phyloP scores from a whole-genome alignment of 2,329 filamentous ascomycete species.

The Metarhizium guizhouense region DNA sequence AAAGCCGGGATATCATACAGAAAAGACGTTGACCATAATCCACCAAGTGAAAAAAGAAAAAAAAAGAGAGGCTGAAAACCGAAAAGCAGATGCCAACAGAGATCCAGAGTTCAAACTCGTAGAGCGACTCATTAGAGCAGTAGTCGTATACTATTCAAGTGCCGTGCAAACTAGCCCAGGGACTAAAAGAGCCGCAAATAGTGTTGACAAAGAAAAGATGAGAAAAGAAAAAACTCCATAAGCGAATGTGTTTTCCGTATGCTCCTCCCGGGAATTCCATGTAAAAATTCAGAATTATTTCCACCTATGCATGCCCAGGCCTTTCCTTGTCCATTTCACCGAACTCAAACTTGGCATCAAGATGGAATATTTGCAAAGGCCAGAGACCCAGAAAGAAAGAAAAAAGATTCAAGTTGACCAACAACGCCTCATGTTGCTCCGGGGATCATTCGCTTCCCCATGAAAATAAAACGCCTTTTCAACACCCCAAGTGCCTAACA shows the following conservation, averaged over 20 bases:
- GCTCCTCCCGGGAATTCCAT: slow-evolving; percentile 4
- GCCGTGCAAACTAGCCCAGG: neutral
- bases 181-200: neutral
- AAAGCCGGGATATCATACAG: neutral
- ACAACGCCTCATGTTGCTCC: slow-evolving; percentile 3
- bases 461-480: neutral
- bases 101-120: neutral
- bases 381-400: neutral
- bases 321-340: neutral
- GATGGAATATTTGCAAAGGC: neutral
- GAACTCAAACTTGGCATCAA: neutral
- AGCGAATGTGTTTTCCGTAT: slow-evolving; percentile 3
- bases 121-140: neutral
- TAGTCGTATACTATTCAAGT: neutral
- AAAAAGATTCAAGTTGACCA: slow-evolving; percentile 1
- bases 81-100: neutral
- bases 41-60: neutral
- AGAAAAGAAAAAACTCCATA: neutral
- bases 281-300: neutral
- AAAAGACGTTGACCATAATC: neutral
- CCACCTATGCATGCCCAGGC: neutral
- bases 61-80: neutral
- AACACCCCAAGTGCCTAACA: neutral
- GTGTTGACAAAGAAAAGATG: too few relatives aligned
- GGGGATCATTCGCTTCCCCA: neutral